A percentile compares a stretch with the other conserved stretches of the same genome.
These are phyloP conservation scores for Vitis riparia DNA, from an alignment of 164 flowering plant genomes.

Conservation along the genomic window DNA sequence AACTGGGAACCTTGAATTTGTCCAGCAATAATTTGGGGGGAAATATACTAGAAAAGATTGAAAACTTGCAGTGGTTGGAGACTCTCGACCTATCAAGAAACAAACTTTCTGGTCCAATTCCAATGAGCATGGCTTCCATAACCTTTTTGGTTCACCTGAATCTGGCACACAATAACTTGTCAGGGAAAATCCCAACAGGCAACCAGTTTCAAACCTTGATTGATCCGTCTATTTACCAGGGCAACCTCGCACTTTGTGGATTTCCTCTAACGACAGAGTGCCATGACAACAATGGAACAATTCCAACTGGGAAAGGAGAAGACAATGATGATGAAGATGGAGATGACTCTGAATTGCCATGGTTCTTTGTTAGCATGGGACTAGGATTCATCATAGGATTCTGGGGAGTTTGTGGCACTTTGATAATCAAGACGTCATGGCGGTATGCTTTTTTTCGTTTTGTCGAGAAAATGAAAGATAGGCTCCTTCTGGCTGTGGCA, in stretches of 20 bases:
- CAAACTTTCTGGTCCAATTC: constrained; percentile 26
- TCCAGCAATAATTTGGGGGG: constrained; percentile 33
- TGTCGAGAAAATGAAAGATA: neutral
- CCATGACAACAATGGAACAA: no score
- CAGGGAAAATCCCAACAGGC: no score
- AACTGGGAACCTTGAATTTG: constrained; percentile 25
- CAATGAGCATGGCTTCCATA: constrained; percentile 18
- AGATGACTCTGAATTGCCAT: neutral
- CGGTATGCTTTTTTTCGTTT: neutral
- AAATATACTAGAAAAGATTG: constrained; percentile 12
- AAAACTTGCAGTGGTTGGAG: constrained; percentile 8
- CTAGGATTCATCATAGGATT: constrained; percentile 13
- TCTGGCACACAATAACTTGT: constrained; percentile 22
- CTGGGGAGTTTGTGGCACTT: constrained; percentile 10
- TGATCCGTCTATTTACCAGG: no score
- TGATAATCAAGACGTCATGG: constrained; percentile 9
- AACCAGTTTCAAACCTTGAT: no score
- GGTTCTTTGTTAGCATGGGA: constrained; percentile 5
- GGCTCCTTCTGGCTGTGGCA: no score
- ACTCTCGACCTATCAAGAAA: constrained; percentile 33
- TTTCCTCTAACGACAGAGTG: no score
- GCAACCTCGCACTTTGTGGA: no score
- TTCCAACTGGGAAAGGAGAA: neutral
- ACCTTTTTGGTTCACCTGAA: constrained; percentile 22
- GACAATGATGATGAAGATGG: constrained; percentile 1